Base-by-base conservation (phyloP, 768 basidiomycete species). In the Amanita rimosa region DNA sequence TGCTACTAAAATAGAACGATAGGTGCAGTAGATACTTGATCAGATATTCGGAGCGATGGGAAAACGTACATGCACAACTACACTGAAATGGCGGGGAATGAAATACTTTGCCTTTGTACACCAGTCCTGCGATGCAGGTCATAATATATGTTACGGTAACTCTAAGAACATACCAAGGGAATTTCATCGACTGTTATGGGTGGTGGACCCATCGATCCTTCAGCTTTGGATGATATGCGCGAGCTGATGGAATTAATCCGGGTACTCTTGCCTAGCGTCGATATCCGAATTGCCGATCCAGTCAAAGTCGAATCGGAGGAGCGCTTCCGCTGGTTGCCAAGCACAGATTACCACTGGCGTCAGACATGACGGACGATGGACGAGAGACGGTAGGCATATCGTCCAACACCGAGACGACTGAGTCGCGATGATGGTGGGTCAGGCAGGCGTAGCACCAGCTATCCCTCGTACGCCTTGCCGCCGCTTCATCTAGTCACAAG, bases 311-410 rank as follows among this genome's bases (percentile, higher is more conserved):
- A 60, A n/a, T 75, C 71, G 2, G 61, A 60, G 22, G 71, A 66
- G 29, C 54, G 54, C 51, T 67, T 69, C 34, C 64, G 61, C 43
- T 68, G 67, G 52, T 67, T 71, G 40, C 58, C 58, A 22, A 58
- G 64, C 44, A 54, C 56, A 24, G 60, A 58, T 21, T 71, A 38
- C 70, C 71, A 37, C 45, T 46, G 10, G 67, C 59, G 49, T 81
- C 76, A n/a, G n/a, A n/a, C n/a, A n/a, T n/a, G 0, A 67, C 71
- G 4, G 81, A 83, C 0, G 78, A 63, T 0, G 81, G 82, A 17
- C 81, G 72, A 14, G 69, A 63, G 7, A 70, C 48, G 22, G 64
- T 61, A 7, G 81, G 79, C 0, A 79, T 81, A 7, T 60, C 70
- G 55, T 62, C 67, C 62, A 79, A 76, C n/a, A 75, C 60, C 4